phyloP scores from a whole-genome alignment of 352 stramenopile genomes.

The Phytopythium vexans region DNA sequence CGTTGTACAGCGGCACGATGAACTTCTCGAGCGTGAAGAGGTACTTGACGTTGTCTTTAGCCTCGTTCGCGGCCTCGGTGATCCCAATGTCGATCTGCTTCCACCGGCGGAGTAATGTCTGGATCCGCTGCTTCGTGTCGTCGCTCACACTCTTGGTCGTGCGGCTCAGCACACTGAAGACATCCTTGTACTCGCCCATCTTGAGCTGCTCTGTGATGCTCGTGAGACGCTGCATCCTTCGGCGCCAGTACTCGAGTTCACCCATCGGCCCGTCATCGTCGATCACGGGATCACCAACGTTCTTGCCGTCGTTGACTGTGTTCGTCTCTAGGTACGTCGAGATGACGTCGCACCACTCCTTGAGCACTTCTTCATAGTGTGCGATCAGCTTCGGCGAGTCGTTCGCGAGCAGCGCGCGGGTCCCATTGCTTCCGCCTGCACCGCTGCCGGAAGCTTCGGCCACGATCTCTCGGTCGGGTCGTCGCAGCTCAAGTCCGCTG shows the following conservation, averaged over 20 bases:
- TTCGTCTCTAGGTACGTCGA: constrained; percentile 92
- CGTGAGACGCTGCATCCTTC: constrained; percentile 97
- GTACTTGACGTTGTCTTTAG: constrained; percentile 99
- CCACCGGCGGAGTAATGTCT: constrained; percentile 93
- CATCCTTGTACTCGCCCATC: constrained; percentile 94
- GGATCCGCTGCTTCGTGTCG: constrained; percentile 91
- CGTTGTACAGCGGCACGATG: constrained; percentile 86
- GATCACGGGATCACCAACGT: constrained; percentile 61
- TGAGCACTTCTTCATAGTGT: constrained; percentile 95
- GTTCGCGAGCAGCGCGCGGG: constrained; percentile 58
- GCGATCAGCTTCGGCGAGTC: constrained; percentile 90
- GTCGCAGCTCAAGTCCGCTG: constrained; percentile 91
- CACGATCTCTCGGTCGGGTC: constrained; percentile 78
- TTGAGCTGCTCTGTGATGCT: constrained; percentile 98
- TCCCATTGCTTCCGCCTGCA: constrained; percentile 34
- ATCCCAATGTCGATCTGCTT: constrained; percentile 99
- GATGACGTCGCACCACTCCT: constrained; percentile 97
- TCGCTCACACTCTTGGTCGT: constrained; percentile 85
- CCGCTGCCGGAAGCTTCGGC: constrained; percentile 48
- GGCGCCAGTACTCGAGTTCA: constrained; percentile 97
- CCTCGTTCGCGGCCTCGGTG: constrained; percentile 97
- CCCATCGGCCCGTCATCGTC: constrained; percentile 93
- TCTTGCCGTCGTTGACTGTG: constrained; percentile 55
- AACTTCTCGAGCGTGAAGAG: constrained; percentile 98
- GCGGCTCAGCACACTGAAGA: constrained; percentile 90